Evolutionary conservation across 1,284 basidiomycete genomes (phyloP).

Genomic region (Ganoderma meredithae): DNA sequence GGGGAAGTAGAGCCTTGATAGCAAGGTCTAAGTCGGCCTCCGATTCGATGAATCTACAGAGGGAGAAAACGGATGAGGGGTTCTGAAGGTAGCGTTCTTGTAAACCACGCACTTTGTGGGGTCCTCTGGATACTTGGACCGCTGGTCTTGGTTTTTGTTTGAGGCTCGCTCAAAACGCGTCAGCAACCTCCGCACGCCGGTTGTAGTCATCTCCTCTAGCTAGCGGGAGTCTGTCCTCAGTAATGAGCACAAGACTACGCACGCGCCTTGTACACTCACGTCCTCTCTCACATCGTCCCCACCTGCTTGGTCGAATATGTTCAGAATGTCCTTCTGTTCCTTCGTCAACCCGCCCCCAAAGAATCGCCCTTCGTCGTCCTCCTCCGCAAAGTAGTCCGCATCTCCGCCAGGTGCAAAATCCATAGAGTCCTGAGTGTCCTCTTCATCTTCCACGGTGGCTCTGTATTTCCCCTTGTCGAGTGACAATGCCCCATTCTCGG

Average conservation of each 20-base stretch:
- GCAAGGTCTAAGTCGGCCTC: slow-evolving; percentile 93
- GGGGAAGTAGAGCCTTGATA: slow-evolving; percentile 85
- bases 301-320: slow-evolving; percentile 84
- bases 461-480: slow-evolving; percentile 47
- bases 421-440: slow-evolving; percentile 52
- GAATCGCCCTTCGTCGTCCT: slow-evolving; percentile 93
- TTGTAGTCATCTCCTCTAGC: slow-evolving; percentile 73
- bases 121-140: slow-evolving; percentile 90
- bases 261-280: slow-evolving; percentile 52
- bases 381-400: slow-evolving; percentile 89
- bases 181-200: slow-evolving; percentile 78
- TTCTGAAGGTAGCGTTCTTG: not conserved
- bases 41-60: slow-evolving; percentile 94
- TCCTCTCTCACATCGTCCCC: slow-evolving; percentile 71
- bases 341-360: slow-evolving; percentile 91
- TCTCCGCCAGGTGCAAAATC: slow-evolving; percentile 84
- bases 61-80: slow-evolving; percentile 15
- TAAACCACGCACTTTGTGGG: slow-evolving; percentile 78
- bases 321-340: slow-evolving; percentile 90
- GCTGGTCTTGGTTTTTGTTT: slow-evolving; percentile 93
- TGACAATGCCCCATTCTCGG: slow-evolving; percentile 13
- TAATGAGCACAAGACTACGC: slow-evolving; percentile 36
- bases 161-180: slow-evolving; percentile 88
- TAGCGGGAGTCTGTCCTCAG: slow-evolving; percentile 44
- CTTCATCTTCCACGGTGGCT: slow-evolving; percentile 63